Evolutionary conservation across 805 yeast genomes (phyloP).

Genomic region (Groenewaldozyma salmanticensis): DNA sequence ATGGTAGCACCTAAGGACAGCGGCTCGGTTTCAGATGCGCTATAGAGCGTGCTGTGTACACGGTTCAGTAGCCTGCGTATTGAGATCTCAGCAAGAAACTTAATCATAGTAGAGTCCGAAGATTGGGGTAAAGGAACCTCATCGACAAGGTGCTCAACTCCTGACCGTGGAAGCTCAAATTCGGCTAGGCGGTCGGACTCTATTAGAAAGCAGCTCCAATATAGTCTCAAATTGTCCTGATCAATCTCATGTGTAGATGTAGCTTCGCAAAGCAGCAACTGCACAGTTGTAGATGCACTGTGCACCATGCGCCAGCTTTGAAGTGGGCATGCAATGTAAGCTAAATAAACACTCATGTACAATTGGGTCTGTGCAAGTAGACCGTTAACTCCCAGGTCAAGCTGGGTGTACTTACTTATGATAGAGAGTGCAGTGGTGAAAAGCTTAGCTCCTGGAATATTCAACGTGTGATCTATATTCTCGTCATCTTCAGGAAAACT

Average conservation of each 20-base stretch:
- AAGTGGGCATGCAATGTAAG: conserved; percentile 8
- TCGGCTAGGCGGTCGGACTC: conserved; percentile 12
- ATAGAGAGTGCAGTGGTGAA: conserved; percentile 2
- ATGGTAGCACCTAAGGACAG: not conserved
- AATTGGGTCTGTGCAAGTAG: conserved; percentile 3
- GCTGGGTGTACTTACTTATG: not conserved
- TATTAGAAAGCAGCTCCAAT: conserved; percentile 11
- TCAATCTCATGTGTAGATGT: not conserved
- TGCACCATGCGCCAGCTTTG: conserved; percentile 6
- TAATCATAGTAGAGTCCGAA: conserved; percentile 6
- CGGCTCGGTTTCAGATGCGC: not conserved
- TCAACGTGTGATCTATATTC: no score
- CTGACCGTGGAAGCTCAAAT: conserved; percentile 9
- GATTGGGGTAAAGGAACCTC: conserved; percentile 7
- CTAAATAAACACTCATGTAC: conserved; percentile 7
- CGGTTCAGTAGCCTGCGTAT: conserved; percentile 16
- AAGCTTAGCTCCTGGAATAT: conserved; percentile 6
- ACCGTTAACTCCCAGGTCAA: conserved; percentile 6
- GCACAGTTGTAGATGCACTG: conserved; percentile 5
- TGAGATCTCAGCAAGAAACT: conserved; percentile 16
- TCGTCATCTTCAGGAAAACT: not conserved
- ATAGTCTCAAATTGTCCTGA: conserved; percentile 1
- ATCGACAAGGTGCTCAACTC: conserved; percentile 8
- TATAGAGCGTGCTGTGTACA: conserved; percentile 10
- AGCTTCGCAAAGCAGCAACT: conserved; percentile 2